Conservation (phyloP, 345 rosid species). For the Pistacia vera region DNA sequence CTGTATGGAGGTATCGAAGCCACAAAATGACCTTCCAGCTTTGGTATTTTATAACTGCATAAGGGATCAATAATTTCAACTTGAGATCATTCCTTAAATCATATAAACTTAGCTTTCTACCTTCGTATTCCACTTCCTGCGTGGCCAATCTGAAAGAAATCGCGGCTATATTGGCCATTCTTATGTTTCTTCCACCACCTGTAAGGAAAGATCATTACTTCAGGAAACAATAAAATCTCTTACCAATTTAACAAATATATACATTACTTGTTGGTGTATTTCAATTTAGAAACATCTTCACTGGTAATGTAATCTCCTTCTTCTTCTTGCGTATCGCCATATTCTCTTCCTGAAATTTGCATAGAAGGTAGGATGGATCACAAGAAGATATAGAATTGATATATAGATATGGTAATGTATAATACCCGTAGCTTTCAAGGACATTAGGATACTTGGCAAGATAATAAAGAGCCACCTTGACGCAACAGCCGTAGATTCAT, state of each 20-base stretch:
- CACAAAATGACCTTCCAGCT: conserved; percentile 44
- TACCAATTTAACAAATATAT: too few species aligned
- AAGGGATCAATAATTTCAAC: neutral
- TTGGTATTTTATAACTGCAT: conserved; percentile 43
- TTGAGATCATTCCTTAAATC: too few species aligned
- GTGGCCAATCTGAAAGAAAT: conserved; percentile 21
- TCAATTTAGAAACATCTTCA: conserved; percentile 38
- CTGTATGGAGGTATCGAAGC: conserved; percentile 38
- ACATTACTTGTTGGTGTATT: conserved; percentile 34
- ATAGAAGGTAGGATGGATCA: neutral
- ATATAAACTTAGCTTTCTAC: conserved; percentile 5
- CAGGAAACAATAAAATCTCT: neutral
- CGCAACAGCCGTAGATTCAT: conserved; percentile 30
- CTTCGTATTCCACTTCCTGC: conserved; percentile 36
- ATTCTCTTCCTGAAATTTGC: conserved; percentile 39
- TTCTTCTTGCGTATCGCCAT: conserved; percentile 23
- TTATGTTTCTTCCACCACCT: conserved; percentile 48
- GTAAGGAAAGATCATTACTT: neutral
- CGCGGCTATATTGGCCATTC: conserved; percentile 38
- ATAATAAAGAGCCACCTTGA: conserved; percentile 43
- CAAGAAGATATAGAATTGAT: neutral
- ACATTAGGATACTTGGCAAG: conserved; percentile 39
- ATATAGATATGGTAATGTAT: neutral
- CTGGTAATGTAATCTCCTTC: conserved; percentile 33
- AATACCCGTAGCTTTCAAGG: conserved; percentile 31